A percentile compares a stretch with the other conserved stretches of the same genome.
Conservation (phyloP, 1,284 basidiomycete species). For the Cerioporus squamosus region DNA sequence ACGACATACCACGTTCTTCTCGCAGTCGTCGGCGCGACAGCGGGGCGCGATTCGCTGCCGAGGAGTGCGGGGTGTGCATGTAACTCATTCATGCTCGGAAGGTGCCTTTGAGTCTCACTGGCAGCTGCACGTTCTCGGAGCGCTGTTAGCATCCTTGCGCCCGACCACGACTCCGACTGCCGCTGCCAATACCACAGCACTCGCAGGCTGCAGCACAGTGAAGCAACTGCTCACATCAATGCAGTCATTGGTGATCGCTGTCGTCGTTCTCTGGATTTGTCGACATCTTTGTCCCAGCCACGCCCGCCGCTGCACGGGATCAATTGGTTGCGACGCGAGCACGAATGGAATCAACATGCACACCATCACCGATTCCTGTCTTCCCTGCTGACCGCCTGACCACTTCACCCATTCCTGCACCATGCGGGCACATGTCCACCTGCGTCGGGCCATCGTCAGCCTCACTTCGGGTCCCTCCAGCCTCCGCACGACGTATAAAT, state of each 20-base stretch:
- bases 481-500: slow-evolving; percentile 11
- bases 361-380: neutral
- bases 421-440: slow-evolving; percentile 5
- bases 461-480: neutral
- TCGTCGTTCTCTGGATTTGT: neutral
- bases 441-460: neutral
- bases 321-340: neutral
- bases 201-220: too few species aligned
- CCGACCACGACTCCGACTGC: too few species aligned
- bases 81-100: too few species aligned
- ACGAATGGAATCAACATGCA: neutral
- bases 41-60: too few species aligned
- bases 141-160: too few species aligned
- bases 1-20: too few species aligned
- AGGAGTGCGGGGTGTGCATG: too few species aligned
- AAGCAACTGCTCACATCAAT: neutral
- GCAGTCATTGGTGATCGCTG: slow-evolving; percentile 1
- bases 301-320: neutral
- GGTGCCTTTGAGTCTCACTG: too few species aligned
- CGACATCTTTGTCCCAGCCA: neutral
- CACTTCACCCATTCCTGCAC: neutral
- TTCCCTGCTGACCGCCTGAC: slow-evolving; percentile 19
- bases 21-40: too few species aligned
- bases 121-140: too few species aligned
- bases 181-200: too few species aligned